Percentiles rank a stretch among this genome's conserved stretches.
Conservation (phyloP, 1,284 basidiomycete species). For the Wallemia mellicola region DNA sequence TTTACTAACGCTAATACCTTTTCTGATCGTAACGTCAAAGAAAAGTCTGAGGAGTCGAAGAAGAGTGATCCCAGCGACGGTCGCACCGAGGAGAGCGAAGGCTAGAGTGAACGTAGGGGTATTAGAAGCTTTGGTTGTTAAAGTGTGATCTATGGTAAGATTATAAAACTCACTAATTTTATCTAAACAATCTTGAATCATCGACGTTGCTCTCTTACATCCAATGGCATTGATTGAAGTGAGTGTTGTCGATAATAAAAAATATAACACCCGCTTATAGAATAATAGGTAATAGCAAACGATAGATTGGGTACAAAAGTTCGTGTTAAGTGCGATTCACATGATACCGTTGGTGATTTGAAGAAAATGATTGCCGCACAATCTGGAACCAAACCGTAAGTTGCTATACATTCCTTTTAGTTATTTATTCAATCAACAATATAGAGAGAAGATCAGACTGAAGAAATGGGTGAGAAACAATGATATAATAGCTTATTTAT, state of each 20-base stretch:
- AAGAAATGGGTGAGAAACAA: slow-evolving; percentile 47
- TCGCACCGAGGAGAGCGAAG: background rate
- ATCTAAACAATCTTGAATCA: background rate
- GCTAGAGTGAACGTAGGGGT: background rate
- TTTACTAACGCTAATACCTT: background rate
- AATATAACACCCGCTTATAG: background rate
- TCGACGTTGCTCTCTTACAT: background rate
- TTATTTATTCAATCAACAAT: no score
- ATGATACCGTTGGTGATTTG: slow-evolving; percentile 86
- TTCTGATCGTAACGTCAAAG: background rate
- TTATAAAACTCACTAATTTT: background rate
- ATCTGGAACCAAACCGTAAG: slow-evolving; percentile 43
- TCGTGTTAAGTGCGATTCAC: slow-evolving; percentile 67
- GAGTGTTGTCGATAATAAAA: no score
- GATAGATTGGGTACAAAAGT: slow-evolving; percentile 91
- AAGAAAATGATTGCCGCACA: slow-evolving; percentile 93
- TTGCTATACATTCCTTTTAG: background rate
- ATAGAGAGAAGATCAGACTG: slow-evolving; percentile 49
- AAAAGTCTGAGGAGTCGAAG: background rate
- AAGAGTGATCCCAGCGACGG: background rate
- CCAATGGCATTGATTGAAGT: background rate
- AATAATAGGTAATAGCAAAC: slow-evolving; percentile 58
- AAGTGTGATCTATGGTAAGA: background rate
- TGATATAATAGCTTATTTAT: background rate
- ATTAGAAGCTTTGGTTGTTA: no score